phyloP scores from a whole-genome alignment of 2,329 filamentous ascomycete genomes.

The Penicillium frequentans region DNA sequence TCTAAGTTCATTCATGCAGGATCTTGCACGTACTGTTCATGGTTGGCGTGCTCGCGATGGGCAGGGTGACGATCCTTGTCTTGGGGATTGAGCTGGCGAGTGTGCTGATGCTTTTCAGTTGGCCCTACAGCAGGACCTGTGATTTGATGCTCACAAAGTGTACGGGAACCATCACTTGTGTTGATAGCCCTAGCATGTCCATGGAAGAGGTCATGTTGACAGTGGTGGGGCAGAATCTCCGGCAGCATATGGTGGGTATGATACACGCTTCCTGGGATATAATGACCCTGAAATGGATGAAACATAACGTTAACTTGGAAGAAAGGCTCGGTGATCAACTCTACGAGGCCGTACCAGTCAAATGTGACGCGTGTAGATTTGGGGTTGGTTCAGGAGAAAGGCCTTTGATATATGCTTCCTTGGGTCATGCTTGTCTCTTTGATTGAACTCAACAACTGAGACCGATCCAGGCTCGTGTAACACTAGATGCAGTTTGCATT shows the following conservation, averaged over 20 bases:
- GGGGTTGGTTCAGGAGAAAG: neutral
- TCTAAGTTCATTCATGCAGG: neutral
- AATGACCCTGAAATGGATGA: neutral
- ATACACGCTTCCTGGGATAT: neutral
- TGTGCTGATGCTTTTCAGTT: neutral
- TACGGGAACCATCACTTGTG: neutral
- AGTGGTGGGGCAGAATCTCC: neutral
- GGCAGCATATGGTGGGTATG: neutral
- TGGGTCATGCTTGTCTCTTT: neutral
- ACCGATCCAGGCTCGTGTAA: neutral
- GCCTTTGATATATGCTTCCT: neutral
- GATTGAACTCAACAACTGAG: neutral
- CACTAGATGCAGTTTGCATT: neutral
- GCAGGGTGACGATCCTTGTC: neutral
- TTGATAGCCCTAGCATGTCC: neutral
- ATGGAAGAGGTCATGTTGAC: neutral
- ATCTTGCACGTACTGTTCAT: neutral
- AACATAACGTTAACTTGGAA: neutral
- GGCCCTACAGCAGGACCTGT: neutral
- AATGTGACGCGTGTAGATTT: neutral
- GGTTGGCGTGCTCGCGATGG: neutral
- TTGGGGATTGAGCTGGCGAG: no score
- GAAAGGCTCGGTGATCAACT: neutral
- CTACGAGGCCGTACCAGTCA: neutral
- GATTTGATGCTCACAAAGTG: neutral